phyloP scores from a whole-genome alignment of 2,329 filamentous ascomycete species.

The Beauveria sp. region DNA sequence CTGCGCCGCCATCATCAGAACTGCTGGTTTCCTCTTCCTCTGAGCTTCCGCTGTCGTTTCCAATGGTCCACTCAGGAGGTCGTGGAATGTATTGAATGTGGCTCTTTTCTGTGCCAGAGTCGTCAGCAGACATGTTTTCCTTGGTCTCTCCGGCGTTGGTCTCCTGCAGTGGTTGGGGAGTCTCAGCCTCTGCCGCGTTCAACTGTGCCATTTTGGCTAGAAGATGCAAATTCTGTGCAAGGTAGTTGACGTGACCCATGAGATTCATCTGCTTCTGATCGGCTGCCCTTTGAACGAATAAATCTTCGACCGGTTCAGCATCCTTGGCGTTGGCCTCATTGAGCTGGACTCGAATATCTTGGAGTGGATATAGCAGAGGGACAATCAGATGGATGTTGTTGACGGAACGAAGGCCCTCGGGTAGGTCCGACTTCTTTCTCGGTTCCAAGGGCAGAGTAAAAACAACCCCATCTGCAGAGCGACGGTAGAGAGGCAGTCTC shows the following conservation, averaged over 20 bases:
- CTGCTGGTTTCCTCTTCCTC: constrained; percentile 41
- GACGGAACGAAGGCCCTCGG: constrained; percentile 51
- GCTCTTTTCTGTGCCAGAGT: constrained; percentile 39
- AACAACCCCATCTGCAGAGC: constrained; percentile 59
- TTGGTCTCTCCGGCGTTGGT: constrained; percentile 3
- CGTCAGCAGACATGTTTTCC: constrained; percentile 1
- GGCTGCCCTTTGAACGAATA: constrained; percentile 53
- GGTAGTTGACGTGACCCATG: constrained; percentile 67
- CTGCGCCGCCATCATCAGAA: constrained; percentile 36
- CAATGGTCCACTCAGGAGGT: constrained; percentile 65
- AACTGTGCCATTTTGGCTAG: constrained; percentile 50
- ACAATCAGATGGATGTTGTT: constrained; percentile 62
- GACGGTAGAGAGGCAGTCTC: constrained; percentile 57
- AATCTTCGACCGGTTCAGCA: constrained; percentile 54
- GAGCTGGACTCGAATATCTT: constrained; percentile 57
- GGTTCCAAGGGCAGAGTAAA: constrained; percentile 67
- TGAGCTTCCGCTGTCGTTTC: constrained; percentile 31
- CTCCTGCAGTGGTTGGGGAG: constrained; percentile 13
- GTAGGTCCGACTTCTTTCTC: constrained; percentile 51
- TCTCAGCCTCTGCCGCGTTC: constrained; percentile 15
- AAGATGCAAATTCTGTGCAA: constrained; percentile 61
- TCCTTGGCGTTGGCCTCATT: constrained; percentile 54
- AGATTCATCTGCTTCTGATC: constrained; percentile 55
- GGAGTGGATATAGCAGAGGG: constrained; percentile 63
- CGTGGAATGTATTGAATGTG: constrained; percentile 67